A percentile compares a stretch with the other conserved stretches of the same genome.
Conservation (phyloP, 345 rosid species). For the Luvunga scandens region DNA sequence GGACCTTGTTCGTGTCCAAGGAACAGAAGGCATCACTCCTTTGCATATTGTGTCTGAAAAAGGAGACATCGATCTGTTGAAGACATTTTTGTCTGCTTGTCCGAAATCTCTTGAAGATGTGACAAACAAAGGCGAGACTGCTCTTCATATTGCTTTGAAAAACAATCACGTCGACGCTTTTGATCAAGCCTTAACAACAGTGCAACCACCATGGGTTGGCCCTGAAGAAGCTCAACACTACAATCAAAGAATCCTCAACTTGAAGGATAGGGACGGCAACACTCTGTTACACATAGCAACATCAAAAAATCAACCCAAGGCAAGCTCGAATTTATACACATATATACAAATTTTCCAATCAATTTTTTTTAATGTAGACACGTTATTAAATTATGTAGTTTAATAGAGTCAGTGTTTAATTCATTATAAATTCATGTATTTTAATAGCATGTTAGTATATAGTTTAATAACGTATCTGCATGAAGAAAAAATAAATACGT, state of each 20-base stretch:
- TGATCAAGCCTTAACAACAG: not conserved
- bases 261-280: constrained; percentile 24
- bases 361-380: too few species aligned
- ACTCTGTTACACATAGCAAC: constrained; percentile 5
- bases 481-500: too few species aligned
- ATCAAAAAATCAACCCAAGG: not conserved
- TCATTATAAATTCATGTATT: too few species aligned
- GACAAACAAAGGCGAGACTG: constrained; percentile 5
- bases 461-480: too few species aligned
- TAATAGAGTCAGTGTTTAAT: too few species aligned
- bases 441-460: too few species aligned
- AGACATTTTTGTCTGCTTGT: not conserved
- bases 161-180: constrained; percentile 3
- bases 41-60: constrained; percentile 2
- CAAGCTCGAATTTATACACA: not conserved
- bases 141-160: constrained; percentile 22
- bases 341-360: too few species aligned
- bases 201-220: constrained; percentile 1
- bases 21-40: constrained; percentile 22
- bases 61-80: not conserved
- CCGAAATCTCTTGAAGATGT: constrained; percentile 24
- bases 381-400: too few species aligned
- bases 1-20: constrained; percentile 17
- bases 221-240: constrained; percentile 2
- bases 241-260: constrained; percentile 5